phyloP scores from a whole-genome alignment of 306 rosid genomes.

The Quercus wislizeni region DNA sequence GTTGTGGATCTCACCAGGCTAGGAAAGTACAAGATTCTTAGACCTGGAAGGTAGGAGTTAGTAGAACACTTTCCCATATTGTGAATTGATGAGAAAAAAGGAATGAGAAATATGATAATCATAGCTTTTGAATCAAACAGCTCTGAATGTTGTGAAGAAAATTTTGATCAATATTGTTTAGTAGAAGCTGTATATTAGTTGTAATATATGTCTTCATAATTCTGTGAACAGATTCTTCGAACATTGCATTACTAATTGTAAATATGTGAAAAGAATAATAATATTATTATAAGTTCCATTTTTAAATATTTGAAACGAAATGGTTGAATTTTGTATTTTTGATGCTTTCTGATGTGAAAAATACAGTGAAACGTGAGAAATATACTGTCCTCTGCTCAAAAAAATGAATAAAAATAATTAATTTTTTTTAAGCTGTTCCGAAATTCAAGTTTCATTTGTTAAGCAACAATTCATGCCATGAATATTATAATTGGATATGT shows the following conservation, averaged over 20 bases:
- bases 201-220: not conserved
- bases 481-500: not conserved
- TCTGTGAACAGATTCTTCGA: not conserved
- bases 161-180: not conserved
- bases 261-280: not conserved
- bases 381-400: not conserved
- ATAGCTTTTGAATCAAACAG: not conserved
- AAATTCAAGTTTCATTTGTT: not conserved
- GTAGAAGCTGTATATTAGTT: not conserved
- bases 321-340: not conserved
- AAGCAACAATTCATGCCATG: not conserved
- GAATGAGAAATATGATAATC: not conserved
- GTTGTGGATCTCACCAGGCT: conserved; percentile 72
- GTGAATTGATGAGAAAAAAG: not conserved
- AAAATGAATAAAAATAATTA: not conserved
- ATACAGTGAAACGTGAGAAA: not conserved
- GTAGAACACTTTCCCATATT: not conserved
- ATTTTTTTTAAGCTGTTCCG: not conserved
- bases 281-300: not conserved
- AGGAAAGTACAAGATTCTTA: conserved; percentile 68
- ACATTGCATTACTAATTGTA: not conserved
- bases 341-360: not conserved
- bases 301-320: not conserved
- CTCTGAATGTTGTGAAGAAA: not conserved
- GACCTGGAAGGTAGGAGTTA: conserved; percentile 82